Base-by-base conservation (phyloP, 108 stramenopile species). In the Conticribra guillardii region DNA sequence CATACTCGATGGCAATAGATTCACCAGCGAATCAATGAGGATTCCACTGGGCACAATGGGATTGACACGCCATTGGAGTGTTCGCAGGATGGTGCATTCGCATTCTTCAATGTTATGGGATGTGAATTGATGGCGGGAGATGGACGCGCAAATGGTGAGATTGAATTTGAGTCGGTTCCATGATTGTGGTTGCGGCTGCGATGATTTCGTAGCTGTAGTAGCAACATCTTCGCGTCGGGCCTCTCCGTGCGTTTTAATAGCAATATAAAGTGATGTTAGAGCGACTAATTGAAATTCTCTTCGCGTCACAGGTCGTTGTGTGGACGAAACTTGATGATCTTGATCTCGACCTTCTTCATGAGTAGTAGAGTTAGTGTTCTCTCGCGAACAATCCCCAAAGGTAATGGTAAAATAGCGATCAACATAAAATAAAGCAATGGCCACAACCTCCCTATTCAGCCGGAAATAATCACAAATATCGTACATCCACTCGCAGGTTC, bases 401-500 rank as follows among this genome's bases (percentile, higher is more conserved):
- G 71, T 57, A 1, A 73, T 33, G 5, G 71, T 80, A 45, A 80
- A 72, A 44, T 68, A 80, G 27, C 91, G 84, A 84, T 94, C 93
- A 8, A 94, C 83, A 53, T 89, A 84, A 47, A 82, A 84, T 62
- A 94, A 69, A 9, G 84, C 88, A 29, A 87, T 67, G 3, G 81
- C 76, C 0, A 94, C 93, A 28, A 89, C 86, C 33, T 89, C 87
- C 32, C 94, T 71, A 33, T 91, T 80, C 3, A 89, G 60, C 4
- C 71, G 74, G 68, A 95, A 95, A 76, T 92, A 84, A 71, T 95
- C 94, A 34, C 90, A 77, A 15, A 92, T 86, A 44, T 87, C 84
- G 55, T 88, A 95, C 60, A 85, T 84, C 93, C 93, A 95, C 60
- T 92, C 89, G 58, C 85, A 90, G 5, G 90, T 95, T 50, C 81